Evolutionary conservation across 2,329 filamentous ascomycete species (phyloP).

Genomic region (Peltaster fructicola): DNA sequence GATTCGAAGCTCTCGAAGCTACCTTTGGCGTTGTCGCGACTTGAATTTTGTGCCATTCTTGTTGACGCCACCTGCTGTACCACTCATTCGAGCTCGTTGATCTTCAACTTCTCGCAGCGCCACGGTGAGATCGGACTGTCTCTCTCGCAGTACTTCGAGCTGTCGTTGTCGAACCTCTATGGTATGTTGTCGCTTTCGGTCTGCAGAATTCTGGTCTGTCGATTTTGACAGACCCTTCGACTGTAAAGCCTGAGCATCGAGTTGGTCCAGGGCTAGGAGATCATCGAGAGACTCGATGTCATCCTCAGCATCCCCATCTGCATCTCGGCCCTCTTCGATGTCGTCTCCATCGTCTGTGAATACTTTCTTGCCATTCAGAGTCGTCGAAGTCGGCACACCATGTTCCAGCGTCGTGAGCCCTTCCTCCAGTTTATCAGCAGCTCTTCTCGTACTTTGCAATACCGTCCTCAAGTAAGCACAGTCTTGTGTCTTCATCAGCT

Average conservation of each 20-base stretch:
- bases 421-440: constrained; percentile 32
- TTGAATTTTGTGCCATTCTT: constrained; percentile 49
- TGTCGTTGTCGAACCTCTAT: constrained; percentile 31
- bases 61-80: constrained; percentile 41
- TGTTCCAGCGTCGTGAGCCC: constrained; percentile 17
- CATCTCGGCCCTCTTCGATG: constrained; percentile 2
- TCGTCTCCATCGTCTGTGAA: constrained; percentile 23
- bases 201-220: constrained; percentile 15
- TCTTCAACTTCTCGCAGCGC: constrained; percentile 40
- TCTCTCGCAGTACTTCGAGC: constrained; percentile 34
- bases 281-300: constrained; percentile 8
- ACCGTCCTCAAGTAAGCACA: constrained; percentile 42
- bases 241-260: constrained; percentile 7
- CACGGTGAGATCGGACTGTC: constrained; percentile 35
- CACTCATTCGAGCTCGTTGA: constrained; percentile 44
- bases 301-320: constrained; percentile 11
- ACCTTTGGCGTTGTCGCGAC: constrained; percentile 41
- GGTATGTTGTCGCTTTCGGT: constrained; percentile 32
- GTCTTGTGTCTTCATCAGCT: constrained; percentile 49
- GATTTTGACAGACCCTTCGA: constrained; percentile 9
- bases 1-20: too few species aligned
- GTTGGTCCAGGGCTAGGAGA: constrained; percentile 6
- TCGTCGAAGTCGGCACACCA: constrained; percentile 23
- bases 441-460: constrained; percentile 35
- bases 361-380: constrained; percentile 17